Conservation (phyloP, 164 flowering plant genomes). For the Magnolia kwangsiensis region DNA sequence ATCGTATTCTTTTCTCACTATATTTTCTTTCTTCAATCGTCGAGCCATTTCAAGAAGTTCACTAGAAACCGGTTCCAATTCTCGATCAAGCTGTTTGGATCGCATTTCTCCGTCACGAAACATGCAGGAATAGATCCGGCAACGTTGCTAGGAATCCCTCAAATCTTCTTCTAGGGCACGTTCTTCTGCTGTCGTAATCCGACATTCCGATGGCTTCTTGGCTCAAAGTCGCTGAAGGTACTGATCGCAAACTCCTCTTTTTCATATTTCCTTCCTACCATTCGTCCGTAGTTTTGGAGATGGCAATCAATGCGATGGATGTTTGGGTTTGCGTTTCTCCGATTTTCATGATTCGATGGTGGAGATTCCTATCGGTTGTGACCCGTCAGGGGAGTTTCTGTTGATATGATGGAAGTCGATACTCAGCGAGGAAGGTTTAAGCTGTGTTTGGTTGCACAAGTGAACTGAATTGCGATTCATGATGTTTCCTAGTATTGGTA, state of each 20-base stretch:
- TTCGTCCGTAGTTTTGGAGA: not conserved
- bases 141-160: no score
- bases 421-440: not conserved
- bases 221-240: constrained; percentile 94
- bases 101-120: no score
- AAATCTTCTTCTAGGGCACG: not conserved
- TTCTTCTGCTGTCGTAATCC: not conserved
- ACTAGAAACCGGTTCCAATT: no score
- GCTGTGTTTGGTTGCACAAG: not conserved
- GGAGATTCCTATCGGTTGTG: not conserved
- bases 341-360: not conserved
- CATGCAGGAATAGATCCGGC: no score
- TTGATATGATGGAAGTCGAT: not conserved
- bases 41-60: no score
- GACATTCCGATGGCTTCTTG: constrained; percentile 55
- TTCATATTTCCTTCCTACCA: not conserved
- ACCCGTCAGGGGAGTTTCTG: not conserved
- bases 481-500: no score
- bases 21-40: no score
- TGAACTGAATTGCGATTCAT: not conserved
- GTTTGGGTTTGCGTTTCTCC: not conserved
- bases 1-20: no score
- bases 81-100: no score
- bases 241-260: constrained; percentile 6
- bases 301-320: not conserved